A percentile compares a stretch with the other conserved stretches of the same genome.
Evolutionary conservation across 495 filamentous ascomycete species (phyloP).

Genomic region (Podospora pseudocomata): DNA sequence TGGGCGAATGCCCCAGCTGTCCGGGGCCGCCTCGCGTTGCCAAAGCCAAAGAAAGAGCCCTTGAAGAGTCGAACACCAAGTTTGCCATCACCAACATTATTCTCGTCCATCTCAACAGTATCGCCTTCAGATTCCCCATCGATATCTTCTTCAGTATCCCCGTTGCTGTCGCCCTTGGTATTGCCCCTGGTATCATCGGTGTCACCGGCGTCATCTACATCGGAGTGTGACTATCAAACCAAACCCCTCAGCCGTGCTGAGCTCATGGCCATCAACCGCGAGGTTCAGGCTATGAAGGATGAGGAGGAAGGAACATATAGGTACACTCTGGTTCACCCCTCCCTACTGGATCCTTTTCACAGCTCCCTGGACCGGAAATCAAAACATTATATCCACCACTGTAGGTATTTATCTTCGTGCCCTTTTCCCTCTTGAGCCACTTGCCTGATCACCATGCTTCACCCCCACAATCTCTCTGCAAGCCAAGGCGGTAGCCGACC

Average conservation of each 20-base stretch:
- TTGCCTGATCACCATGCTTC: background rate
- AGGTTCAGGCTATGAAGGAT: background rate
- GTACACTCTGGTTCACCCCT: background rate
- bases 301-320: background rate
- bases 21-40: slow-evolving; percentile 35
- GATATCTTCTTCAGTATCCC: too few species aligned
- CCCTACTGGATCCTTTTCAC: slow-evolving; percentile 40
- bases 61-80: background rate
- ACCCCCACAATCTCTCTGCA: background rate
- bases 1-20: slow-evolving; percentile 42
- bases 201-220: background rate
- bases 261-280: slow-evolving; percentile 7
- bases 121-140: background rate
- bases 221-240: slow-evolving; percentile 8
- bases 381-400: slow-evolving; percentile 50
- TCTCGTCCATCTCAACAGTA: background rate
- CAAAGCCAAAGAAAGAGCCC: background rate
- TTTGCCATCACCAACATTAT: background rate
- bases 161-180: too few species aligned
- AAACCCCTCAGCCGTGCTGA: slow-evolving; percentile 14
- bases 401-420: slow-evolving; percentile 29
- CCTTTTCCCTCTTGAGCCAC: background rate
- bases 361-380: slow-evolving; percentile 34
- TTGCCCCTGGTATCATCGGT: background rate
- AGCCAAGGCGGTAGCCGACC: background rate